Base-by-base conservation (phyloP, 495 filamentous ascomycete species). In the Penicillium paradoxum region DNA sequence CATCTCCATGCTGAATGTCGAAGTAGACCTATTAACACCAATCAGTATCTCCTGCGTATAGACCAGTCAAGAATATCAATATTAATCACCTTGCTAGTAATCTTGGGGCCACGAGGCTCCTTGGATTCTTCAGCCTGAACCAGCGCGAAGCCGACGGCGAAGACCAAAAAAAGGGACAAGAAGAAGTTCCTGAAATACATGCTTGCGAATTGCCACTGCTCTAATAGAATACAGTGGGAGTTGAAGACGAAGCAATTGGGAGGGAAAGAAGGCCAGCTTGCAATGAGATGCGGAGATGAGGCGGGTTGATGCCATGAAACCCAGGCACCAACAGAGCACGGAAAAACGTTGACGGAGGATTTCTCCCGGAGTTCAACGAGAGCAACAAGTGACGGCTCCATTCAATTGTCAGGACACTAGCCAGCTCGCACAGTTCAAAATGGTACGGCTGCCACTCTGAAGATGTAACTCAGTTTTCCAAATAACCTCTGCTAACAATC, bases 51-150 rank as follows among this genome's bases (percentile, higher is more conserved):
- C 17, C n/a, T 18, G 14, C n/a, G 38, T 22, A 18, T 17, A 4
- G 29, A 19, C 18, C n/a, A 9, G 29, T 15, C 44, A n/a, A 11
- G 29, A 30, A 21, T 8, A 18, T 21, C 29, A 30, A 39, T 19
- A 8, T 29, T 4, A 45, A 45, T 54, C 71, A 84, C 91, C 84
- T 96, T 96, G 76, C 85, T 79, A 59, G 91, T 97, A 74, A 99
- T 95, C 83, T 95, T 92, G 22, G 93, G 93, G 29, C 93, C 93
- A 74, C 95, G 95, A 54, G 78, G 76, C 49, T 91, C 90, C 54
- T 82, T 81, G 8, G 85, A 75, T 63, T 90, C 65, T 79, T 79
- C 66, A 88, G 84, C 81, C 83, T 85, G 55, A 87, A 79, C 70
- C 85, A 84, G 62, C 76, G 71, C 71, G 40, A 77, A 58, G 34